These are phyloP conservation scores for Pseudogymnoascus sp. DNA, from an alignment of 2,329 filamentous ascomycete genomes.

Conservation along the genomic window DNA sequence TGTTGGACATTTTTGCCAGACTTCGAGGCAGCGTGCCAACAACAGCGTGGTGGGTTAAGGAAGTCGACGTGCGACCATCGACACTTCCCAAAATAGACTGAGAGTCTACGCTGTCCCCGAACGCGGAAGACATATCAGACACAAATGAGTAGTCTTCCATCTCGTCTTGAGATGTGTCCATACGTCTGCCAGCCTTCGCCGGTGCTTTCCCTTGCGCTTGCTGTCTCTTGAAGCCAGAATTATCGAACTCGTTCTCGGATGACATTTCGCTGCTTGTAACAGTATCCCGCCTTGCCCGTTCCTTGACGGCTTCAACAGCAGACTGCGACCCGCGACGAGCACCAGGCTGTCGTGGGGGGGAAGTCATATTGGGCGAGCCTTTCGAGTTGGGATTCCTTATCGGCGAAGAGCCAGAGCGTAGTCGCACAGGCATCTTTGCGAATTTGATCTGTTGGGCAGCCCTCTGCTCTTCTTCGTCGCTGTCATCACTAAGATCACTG, in stretches of 20 bases:
- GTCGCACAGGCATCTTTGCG: constrained; percentile 84
- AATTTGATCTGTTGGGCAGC: constrained; percentile 90
- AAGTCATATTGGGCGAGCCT: constrained; percentile 62
- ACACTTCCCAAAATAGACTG: constrained; percentile 61
- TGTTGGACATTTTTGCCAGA: constrained; percentile 54
- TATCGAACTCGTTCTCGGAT: constrained; percentile 71
- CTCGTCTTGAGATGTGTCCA: constrained; percentile 45
- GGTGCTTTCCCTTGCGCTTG: constrained; percentile 53
- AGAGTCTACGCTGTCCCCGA: constrained; percentile 61
- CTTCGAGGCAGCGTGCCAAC: constrained; percentile 57
- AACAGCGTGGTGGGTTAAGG: constrained; percentile 44
- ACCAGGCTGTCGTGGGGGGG: constrained; percentile 47
- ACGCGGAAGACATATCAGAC: constrained; percentile 56
- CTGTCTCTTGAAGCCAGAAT: constrained; percentile 55
- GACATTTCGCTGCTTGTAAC: constrained; percentile 78
- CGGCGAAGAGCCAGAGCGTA: constrained; percentile 81
- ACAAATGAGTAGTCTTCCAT: constrained; percentile 53
- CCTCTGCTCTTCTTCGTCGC: constrained; percentile 64
- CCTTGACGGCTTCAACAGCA: constrained; percentile 60
- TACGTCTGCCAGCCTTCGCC: constrained; percentile 43
- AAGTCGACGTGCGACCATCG: constrained; percentile 47
- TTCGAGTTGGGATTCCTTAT: constrained; percentile 58
- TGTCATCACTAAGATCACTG: constrained; percentile 76
- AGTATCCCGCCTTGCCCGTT: constrained; percentile 63
- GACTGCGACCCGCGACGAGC: constrained; percentile 61